A percentile compares a stretch with the other conserved stretches of the same genome.
Evolutionary conservation across 2,329 filamentous ascomycete species (phyloP).

Genomic region (Sordariomycetes sp.): DNA sequence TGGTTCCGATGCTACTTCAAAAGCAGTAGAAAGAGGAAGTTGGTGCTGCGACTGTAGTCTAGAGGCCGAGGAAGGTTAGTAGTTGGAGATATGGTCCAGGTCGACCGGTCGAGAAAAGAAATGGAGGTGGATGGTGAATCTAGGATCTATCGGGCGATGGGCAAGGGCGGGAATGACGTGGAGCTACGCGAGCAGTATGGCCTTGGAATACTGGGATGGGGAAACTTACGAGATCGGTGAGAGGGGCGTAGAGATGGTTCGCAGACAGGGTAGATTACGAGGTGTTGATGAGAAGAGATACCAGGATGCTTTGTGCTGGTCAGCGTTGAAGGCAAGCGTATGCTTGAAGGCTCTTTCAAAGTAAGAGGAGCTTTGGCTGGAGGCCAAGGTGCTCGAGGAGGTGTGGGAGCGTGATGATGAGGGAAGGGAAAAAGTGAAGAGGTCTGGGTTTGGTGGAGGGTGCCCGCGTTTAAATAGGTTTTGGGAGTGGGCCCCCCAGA

Average conservation of each 20-base stretch:
- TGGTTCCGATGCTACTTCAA: background rate
- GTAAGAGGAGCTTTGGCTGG: too few relatives aligned
- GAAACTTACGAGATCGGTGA: background rate
- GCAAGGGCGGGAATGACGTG: background rate
- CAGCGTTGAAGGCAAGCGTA: background rate
- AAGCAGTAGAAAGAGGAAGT: too few relatives aligned
- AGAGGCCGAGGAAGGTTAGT: background rate
- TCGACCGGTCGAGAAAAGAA: too few relatives aligned
- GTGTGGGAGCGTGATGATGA: background rate
- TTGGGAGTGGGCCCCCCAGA: background rate
- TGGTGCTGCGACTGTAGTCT: too few relatives aligned
- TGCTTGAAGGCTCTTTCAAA: too few relatives aligned
- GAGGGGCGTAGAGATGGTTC: background rate
- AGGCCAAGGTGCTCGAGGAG: background rate
- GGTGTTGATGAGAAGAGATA: background rate
- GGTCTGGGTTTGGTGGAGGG: background rate
- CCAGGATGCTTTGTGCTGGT: background rate
- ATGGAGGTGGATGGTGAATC: too few relatives aligned
- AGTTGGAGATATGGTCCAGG: background rate
- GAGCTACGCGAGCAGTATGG: too few relatives aligned
- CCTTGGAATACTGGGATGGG: too few relatives aligned
- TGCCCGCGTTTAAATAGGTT: background rate
- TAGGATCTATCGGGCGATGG: too few relatives aligned
- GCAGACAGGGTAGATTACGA: background rate
- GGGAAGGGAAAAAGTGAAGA: background rate